phyloP scores from a whole-genome alignment of 768 basidiomycete genomes.

The Pleurotus cornucopiae region DNA sequence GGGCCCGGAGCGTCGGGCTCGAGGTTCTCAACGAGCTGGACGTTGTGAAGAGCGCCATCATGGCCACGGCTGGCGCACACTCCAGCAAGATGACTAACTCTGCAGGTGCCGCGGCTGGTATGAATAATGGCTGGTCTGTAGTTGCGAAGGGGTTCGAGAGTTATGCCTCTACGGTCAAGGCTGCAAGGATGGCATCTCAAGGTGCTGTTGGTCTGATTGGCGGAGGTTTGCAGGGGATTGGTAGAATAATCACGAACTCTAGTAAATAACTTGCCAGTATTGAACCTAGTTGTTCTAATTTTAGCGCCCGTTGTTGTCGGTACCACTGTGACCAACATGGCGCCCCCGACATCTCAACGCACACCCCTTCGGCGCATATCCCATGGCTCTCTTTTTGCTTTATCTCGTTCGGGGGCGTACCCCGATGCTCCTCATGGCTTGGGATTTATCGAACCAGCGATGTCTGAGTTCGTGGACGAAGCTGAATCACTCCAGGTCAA shows the following conservation, averaged over 20 bases:
- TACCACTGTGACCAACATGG: conserved; percentile 3
- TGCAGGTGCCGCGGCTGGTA: not conserved
- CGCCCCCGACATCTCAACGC: conserved; percentile 50
- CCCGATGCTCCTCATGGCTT: conserved; percentile 79
- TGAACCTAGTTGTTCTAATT: too few relatives aligned
- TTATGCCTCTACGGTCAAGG: not conserved
- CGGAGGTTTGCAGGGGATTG: not conserved
- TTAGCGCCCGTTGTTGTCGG: too few relatives aligned
- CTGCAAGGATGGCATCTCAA: not conserved
- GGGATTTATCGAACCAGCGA: conserved; percentile 79
- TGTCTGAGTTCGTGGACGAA: conserved; percentile 88
- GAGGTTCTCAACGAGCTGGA: conserved; percentile 91
- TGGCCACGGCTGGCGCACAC: conserved; percentile 70
- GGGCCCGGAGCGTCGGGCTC: conserved; percentile 82
- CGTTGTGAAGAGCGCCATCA: conserved; percentile 74
- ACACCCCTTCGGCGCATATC: conserved; percentile 89
- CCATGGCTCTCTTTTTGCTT: conserved; percentile 83
- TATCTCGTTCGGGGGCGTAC: conserved; percentile 73
- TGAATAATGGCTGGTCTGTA: not conserved
- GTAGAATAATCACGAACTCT: not conserved
- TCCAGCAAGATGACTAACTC: not conserved
- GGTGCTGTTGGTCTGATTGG: not conserved
- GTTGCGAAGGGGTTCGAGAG: not conserved
- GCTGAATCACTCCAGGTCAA: conserved; percentile 76
- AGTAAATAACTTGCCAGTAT: too few relatives aligned